A percentile compares a stretch with the other conserved stretches of the same genome.
phyloP scores from a whole-genome alignment of 768 basidiomycete genomes.

The Lactifluus rugatus region DNA sequence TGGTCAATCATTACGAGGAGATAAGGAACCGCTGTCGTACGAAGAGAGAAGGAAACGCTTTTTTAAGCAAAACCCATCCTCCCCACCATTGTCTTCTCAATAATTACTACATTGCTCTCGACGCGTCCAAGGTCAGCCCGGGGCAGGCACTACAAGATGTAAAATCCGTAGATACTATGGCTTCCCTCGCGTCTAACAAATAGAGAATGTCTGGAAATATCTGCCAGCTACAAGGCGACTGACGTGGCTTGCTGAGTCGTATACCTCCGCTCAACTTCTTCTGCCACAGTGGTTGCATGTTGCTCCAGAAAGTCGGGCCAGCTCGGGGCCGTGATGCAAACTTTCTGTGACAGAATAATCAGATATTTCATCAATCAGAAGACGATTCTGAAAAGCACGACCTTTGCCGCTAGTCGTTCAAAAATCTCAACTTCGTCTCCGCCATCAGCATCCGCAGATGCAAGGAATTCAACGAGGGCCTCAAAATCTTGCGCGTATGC shows the following conservation, averaged over 20 bases:
- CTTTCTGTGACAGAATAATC: neutral
- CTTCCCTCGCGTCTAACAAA: neutral
- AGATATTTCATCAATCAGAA: neutral
- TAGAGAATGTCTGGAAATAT: neutral
- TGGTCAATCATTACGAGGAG: conserved; percentile 47
- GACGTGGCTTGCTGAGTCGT: neutral
- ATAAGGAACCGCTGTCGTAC: conserved; percentile 32
- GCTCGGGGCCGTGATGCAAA: conserved; percentile 32
- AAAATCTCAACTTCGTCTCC: conserved; percentile 43
- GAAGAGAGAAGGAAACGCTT: conserved; percentile 73
- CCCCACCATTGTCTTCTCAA: conserved; percentile 33
- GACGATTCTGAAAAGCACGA: conserved; percentile 18
- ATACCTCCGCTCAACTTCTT: conserved; percentile 15
- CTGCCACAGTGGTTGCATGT: neutral
- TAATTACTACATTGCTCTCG: neutral
- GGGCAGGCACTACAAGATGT: neutral
- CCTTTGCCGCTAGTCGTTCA: conserved; percentile 39
- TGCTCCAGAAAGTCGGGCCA: conserved; percentile 22
- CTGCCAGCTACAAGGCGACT: neutral
- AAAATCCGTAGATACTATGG: neutral
- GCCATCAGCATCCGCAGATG: conserved; percentile 39
- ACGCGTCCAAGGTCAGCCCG: neutral
- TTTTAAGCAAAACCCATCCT: conserved; percentile 61
- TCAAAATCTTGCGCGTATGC: conserved; percentile 36
- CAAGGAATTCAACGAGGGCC: conserved; percentile 46